These are phyloP conservation scores for Rubia balearica DNA, from an alignment of 305 asterid species.

Conservation along the genomic window DNA sequence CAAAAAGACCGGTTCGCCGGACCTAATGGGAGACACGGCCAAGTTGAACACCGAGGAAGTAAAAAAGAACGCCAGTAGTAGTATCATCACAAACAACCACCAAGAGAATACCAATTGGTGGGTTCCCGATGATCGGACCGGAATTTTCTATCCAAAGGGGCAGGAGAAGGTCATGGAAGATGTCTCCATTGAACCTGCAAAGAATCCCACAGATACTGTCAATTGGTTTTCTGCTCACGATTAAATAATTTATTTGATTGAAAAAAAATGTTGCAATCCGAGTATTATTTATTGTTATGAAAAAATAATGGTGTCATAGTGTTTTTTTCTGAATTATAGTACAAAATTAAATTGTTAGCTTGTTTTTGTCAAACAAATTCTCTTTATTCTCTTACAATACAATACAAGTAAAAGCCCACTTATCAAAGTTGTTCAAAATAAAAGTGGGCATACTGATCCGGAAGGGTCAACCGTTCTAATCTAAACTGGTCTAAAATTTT, in stretches of 20 bases:
- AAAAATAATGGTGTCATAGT: no score
- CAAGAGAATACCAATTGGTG: slow-evolving; percentile 31
- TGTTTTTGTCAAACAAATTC: no score
- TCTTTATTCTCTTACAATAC: no score
- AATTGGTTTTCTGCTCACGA: slow-evolving; percentile 39
- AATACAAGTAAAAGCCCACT: no score
- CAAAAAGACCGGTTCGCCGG: slow-evolving; percentile 34
- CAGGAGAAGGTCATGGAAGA: slow-evolving; percentile 56
- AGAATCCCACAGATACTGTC: slow-evolving; percentile 19
- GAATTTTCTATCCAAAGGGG: slow-evolving; percentile 61
- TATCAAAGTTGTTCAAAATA: no score
- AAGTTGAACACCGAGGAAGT: slow-evolving; percentile 43
- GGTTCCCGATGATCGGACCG: slow-evolving; percentile 52
- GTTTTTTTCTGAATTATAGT: no score
- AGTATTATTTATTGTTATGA: background rate
- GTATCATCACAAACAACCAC: slow-evolving; percentile 8
- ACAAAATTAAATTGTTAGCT: no score
- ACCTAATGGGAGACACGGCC: slow-evolving; percentile 23
- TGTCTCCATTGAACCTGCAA: slow-evolving; percentile 39
- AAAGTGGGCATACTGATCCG: no score
- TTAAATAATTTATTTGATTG: background rate
- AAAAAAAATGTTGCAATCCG: background rate
- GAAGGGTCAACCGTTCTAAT: no score
- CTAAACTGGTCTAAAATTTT: no score
- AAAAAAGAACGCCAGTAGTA: slow-evolving; percentile 16